Evolutionary conservation across 2,329 filamentous ascomycete genomes (phyloP), one percentile per base, ranked within the genome.

Genomic region (Cryphonectria naterciae): DNA sequence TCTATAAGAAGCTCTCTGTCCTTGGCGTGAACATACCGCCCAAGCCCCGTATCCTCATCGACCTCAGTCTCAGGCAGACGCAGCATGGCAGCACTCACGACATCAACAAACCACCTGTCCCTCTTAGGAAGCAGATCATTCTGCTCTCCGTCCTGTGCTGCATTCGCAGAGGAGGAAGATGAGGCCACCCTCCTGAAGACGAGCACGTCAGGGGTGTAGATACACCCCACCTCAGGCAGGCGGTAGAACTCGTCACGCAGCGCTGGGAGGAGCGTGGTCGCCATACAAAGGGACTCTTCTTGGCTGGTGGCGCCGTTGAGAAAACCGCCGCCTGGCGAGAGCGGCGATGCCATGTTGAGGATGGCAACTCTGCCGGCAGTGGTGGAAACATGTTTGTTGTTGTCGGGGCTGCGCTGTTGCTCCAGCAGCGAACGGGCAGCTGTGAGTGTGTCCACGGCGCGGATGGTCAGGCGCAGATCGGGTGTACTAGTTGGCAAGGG

Each of bases 231-330:
- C 73, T 90, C 87, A 0, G 89, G 88, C 0, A 91, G 80, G 0
- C 87, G 85, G 77, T 91, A 91, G 76, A 86, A 89, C 10, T 83
- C 79, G 46, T 91, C 87, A 22, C 82, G 83, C 0, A 91, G 81
- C 0, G 88, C 88, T 0, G 88, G 85, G 5, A 88, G 84, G 0
- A 91, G 80, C 0, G 89, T 91, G 3, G 86, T 89, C 22, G 87
- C 85, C 74, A 86, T 83, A 75, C 89, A 91, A 2, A 92, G 82
- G 35, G 84, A 87, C 75, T 91, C 89, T 75, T 91, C 89, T 73
- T 90, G 88, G 4, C 85, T 85, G 11, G 85, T 86, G 0, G 88
- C 87, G 28, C 89, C 89, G 19, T 84, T 84, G 0, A 91, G 78
- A 41, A 91, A 85, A 0, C 89, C 89, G 10, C 89, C 89, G 17